Conservation (phyloP, 1,139 yeast genomes). For the Pneumocystis sp. region DNA sequence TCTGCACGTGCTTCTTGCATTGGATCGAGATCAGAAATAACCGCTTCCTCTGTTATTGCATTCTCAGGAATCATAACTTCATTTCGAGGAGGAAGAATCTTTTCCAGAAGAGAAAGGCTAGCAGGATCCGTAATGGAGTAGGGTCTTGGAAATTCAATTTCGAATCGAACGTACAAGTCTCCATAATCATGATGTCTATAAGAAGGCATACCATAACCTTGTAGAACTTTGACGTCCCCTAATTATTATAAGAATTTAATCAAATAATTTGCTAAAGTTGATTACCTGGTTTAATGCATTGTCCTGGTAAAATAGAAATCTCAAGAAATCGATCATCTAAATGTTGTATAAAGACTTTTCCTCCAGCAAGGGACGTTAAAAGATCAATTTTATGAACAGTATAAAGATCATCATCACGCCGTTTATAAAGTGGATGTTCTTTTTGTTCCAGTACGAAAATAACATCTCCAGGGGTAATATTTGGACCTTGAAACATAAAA, state of each 20-base stretch:
- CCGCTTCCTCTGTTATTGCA: conserved; percentile 65
- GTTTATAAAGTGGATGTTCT: conserved; percentile 62
- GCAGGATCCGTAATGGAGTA: conserved; percentile 6
- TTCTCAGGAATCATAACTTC: conserved; percentile 21
- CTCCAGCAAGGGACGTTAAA: conserved; percentile 92
- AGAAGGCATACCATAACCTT: conserved; percentile 92
- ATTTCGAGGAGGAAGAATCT: conserved; percentile 30
- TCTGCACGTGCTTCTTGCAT: conserved; percentile 30
- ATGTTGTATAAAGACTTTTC: conserved; percentile 73
- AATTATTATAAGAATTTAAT: not conserved
- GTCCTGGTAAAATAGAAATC: conserved; percentile 76
- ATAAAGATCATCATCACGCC: conserved; percentile 81
- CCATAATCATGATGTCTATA: conserved; percentile 35
- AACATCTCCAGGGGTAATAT: conserved; percentile 91
- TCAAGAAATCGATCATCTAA: conserved; percentile 71
- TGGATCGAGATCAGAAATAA: conserved; percentile 47
- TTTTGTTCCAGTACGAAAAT: conserved; percentile 80
- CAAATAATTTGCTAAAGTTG: not conserved
- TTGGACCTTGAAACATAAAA: conserved; percentile 42
- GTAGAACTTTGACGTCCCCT: conserved; percentile 51
- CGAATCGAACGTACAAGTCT: conserved; percentile 37
- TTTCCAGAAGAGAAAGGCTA: conserved; percentile 24
- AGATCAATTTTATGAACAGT: conserved; percentile 81
- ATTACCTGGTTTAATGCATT: conserved; percentile 69
- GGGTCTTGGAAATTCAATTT: conserved; percentile 36